These are phyloP conservation scores for Mycena alexandri DNA, from an alignment of 768 basidiomycete genomes.

Conservation along the genomic window DNA sequence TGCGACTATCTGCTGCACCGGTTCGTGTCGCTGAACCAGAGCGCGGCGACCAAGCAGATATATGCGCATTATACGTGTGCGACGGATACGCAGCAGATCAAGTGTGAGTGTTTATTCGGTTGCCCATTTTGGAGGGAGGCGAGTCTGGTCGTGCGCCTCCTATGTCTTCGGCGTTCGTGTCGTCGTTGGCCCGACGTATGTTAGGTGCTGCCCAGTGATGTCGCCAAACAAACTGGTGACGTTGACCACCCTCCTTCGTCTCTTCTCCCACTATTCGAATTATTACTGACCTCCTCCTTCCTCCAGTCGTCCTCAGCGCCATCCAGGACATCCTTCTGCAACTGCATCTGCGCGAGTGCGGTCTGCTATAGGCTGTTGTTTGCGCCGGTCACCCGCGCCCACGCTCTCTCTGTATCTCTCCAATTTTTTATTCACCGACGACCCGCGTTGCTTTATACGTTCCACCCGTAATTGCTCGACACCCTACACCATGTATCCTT, in stretches of 20 bases:
- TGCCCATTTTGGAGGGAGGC: too few relatives aligned
- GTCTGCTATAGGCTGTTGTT: conserved; percentile 67
- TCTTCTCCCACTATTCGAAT: conserved; percentile 92
- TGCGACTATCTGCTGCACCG: conserved; percentile 81
- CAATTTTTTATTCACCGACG: neutral
- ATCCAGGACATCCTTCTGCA: conserved; percentile 92
- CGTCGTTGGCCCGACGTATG: too few relatives aligned
- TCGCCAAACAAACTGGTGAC: too few relatives aligned
- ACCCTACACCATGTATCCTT: neutral
- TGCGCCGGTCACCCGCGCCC: too few relatives aligned
- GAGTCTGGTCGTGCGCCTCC: too few relatives aligned
- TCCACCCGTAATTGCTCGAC: conserved; percentile 17
- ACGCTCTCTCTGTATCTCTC: neutral
- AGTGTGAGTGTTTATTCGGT: conserved; percentile 64
- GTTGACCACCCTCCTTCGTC: conserved; percentile 85
- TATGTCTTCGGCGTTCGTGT: too few relatives aligned
- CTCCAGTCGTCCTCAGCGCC: conserved; percentile 80
- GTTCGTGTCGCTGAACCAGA: conserved; percentile 94
- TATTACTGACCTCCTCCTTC: conserved; percentile 8
- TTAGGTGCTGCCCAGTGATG: too few relatives aligned
- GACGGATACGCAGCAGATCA: conserved; percentile 95
- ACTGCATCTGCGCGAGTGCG: conserved; percentile 88
- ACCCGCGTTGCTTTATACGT: too few relatives aligned
- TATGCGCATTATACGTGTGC: conserved; percentile 96
- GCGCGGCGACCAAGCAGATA: conserved; percentile 87